These are phyloP conservation scores for Cercospora sp. DNA, from an alignment of 2,329 filamentous ascomycete genomes.

Conservation along the genomic window DNA sequence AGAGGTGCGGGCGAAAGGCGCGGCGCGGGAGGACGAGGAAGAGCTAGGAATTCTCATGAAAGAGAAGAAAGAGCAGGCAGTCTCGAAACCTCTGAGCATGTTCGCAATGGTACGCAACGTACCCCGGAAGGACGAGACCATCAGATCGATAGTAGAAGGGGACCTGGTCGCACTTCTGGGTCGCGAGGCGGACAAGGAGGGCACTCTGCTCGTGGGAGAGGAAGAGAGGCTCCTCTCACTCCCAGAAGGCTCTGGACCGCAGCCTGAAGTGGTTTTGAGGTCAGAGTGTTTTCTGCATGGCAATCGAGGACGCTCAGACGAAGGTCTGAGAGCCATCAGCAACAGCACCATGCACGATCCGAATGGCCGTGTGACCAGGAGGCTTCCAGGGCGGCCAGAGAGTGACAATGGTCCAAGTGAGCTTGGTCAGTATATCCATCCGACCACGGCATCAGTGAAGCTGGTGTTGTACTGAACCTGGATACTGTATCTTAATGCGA, in stretches of 20 bases:
- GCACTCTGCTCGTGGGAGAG: neutral
- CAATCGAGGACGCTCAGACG: neutral
- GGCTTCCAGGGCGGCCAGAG: neutral
- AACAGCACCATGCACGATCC: too few relatives aligned
- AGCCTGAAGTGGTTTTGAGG: neutral
- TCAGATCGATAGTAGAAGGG: neutral
- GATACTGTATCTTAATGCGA: neutral
- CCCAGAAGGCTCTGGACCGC: neutral
- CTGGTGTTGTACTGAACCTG: neutral
- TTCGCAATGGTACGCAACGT: neutral
- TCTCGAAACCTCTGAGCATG: neutral
- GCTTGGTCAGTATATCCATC: neutral
- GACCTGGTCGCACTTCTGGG: neutral
- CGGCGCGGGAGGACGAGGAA: neutral
- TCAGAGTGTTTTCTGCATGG: neutral
- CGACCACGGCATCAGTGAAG: neutral
- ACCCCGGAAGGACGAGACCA: neutral
- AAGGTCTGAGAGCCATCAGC: neutral
- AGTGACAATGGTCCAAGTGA: neutral
- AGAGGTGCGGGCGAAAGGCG: neutral
- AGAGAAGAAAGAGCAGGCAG: neutral
- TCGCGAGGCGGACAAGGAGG: neutral
- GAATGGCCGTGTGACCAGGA: neutral
- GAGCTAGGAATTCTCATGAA: neutral
- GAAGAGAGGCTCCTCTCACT: neutral